Evolutionary conservation across 805 yeast species (phyloP).

Genomic region (Wickerhamomyces rabaulensis): DNA sequence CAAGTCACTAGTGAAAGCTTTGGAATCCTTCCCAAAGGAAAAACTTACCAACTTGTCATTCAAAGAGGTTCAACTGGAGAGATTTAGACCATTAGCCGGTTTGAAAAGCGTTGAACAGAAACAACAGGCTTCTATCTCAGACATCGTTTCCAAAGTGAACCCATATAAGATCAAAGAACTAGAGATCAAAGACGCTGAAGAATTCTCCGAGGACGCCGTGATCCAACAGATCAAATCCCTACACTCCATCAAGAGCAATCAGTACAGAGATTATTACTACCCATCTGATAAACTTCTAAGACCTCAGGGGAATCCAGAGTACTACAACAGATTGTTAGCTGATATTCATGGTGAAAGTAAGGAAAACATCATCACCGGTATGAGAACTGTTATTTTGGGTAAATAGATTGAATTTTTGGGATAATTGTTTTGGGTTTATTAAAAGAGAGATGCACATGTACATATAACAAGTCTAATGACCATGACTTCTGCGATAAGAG

Average conservation of each 20-base stretch:
- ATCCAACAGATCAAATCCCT: slow-evolving; percentile 54
- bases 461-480: neutral
- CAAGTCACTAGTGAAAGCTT: slow-evolving; percentile 48
- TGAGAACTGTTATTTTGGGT: slow-evolving; percentile 74
- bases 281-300: slow-evolving; percentile 58
- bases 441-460: neutral
- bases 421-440: neutral
- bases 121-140: slow-evolving; percentile 31
- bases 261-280: slow-evolving; percentile 57
- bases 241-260: slow-evolving; percentile 51
- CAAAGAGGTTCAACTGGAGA: slow-evolving; percentile 57
- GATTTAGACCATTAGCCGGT: slow-evolving; percentile 50
- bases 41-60: slow-evolving; percentile 64
- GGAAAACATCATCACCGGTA: slow-evolving; percentile 59
- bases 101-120: slow-evolving; percentile 34
- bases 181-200: slow-evolving; percentile 37
- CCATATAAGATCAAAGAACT: slow-evolving; percentile 38
- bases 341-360: slow-evolving; percentile 70
- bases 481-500: neutral
- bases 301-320: slow-evolving; percentile 84
- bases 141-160: slow-evolving; percentile 40
- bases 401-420: slow-evolving; percentile 31
- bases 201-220: slow-evolving; percentile 41
- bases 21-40: slow-evolving; percentile 65
- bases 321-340: slow-evolving; percentile 63